A percentile compares a stretch with the other conserved stretches of the same genome.
These are phyloP conservation scores for Xylariomycetidae sp. DNA, from an alignment of 2,329 filamentous ascomycete genomes.

Conservation along the genomic window DNA sequence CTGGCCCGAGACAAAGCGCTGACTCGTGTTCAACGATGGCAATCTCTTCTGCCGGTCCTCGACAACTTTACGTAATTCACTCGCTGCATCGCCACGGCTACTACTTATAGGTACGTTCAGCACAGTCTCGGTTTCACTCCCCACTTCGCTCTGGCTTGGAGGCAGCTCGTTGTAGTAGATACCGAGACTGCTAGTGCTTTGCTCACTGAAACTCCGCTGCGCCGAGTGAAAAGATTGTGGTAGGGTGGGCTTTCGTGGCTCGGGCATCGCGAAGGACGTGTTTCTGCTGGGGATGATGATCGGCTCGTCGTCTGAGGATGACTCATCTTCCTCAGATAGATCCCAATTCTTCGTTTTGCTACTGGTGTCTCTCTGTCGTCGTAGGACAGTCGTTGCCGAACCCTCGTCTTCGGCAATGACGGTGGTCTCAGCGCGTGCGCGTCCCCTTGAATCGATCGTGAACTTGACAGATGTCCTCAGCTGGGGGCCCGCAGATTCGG, in stretches of 20 bases:
- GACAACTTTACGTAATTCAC: slow-evolving; percentile 55
- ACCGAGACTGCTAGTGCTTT: slow-evolving; percentile 39
- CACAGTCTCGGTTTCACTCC: slow-evolving; percentile 58
- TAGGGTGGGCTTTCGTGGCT: slow-evolving; percentile 44
- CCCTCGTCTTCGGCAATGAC: slow-evolving; percentile 31
- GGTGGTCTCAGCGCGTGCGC: slow-evolving; percentile 53
- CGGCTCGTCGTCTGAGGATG: slow-evolving; percentile 59
- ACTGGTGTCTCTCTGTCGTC: slow-evolving; percentile 14
- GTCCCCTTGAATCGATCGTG: slow-evolving; percentile 58
- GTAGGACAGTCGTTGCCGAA: slow-evolving; percentile 14
- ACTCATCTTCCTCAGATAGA: slow-evolving; percentile 47
- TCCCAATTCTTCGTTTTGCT: slow-evolving; percentile 32
- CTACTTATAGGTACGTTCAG: too few relatives aligned
- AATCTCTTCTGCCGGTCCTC: slow-evolving; percentile 45
- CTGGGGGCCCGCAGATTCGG: slow-evolving; percentile 43
- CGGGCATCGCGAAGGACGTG: slow-evolving; percentile 53
- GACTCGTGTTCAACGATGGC: slow-evolving; percentile 27
- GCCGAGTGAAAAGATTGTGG: too few relatives aligned
- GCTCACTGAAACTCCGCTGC: slow-evolving; percentile 45
- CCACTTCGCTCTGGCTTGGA: slow-evolving; percentile 33
- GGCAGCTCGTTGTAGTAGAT: slow-evolving; percentile 32
- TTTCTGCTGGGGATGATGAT: slow-evolving; percentile 61
- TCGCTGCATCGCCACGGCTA: slow-evolving; percentile 59
- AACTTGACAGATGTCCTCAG: slow-evolving; percentile 56
- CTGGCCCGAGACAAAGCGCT: slow-evolving; percentile 30